Evolutionary conservation across 139 green algal species (phyloP).

Genomic region (Coelastrella sp.): DNA sequence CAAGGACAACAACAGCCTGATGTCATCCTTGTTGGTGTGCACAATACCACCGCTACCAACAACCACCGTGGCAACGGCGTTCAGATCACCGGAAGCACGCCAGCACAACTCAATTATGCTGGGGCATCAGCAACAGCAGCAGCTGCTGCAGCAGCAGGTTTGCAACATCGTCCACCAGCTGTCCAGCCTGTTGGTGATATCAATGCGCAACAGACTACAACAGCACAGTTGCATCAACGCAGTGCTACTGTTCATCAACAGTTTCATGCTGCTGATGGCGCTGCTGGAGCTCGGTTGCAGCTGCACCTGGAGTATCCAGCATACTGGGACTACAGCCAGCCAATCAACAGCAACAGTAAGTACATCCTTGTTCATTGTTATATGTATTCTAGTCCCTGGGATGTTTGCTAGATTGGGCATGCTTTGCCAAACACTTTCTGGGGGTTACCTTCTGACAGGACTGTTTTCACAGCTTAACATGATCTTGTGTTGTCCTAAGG

Average conservation of each 20-base stretch:
- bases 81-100: background rate
- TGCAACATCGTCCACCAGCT: no score
- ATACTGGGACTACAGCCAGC: conserved; percentile 21
- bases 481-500: no score
- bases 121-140: conserved; percentile 18
- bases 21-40: no score
- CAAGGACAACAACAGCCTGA: no score
- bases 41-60: background rate
- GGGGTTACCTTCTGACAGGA: no score
- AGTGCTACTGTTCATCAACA: background rate
- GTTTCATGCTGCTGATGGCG: background rate
- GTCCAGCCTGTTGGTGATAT: background rate
- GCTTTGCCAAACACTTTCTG: no score
- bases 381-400: no score
- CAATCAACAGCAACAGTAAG: conserved; percentile 16
- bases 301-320: conserved; percentile 23
- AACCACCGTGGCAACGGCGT: background rate
- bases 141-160: background rate
- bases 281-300: conserved; percentile 5
- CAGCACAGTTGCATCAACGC: background rate
- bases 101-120: no score
- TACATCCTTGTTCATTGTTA: no score
- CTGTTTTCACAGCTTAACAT: no score
- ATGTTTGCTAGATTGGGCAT: no score
- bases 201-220: background rate